phyloP scores from a whole-genome alignment of 805 yeast genomes.

The Candida golubevii region DNA sequence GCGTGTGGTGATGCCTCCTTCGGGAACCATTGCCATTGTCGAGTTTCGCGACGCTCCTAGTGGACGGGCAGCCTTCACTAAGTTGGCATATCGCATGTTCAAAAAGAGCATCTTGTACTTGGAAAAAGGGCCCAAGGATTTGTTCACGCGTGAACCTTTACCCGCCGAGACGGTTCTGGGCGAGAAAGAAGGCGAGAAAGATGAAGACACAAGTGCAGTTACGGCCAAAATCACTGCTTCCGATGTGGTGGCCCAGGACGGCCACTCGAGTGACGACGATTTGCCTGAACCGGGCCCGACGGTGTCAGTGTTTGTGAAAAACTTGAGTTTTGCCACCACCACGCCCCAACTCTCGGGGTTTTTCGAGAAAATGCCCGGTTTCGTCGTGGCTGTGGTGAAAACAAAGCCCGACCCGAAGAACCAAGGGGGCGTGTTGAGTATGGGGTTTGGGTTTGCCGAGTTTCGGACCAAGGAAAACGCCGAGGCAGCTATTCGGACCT shows the following conservation, averaged over 20 bases:
- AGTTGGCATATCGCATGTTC: slow-evolving; percentile 81
- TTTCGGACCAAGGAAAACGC: slow-evolving; percentile 79
- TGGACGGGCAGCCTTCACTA: slow-evolving; percentile 86
- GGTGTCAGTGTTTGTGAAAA: slow-evolving; percentile 86
- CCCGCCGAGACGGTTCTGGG: slow-evolving; percentile 16
- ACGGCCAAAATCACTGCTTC: slow-evolving; percentile 41
- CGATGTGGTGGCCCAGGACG: slow-evolving; percentile 34
- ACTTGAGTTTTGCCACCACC: slow-evolving; percentile 81
- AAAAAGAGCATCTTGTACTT: slow-evolving; percentile 83
- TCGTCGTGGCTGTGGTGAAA: slow-evolving; percentile 74
- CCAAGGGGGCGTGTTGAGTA: slow-evolving; percentile 63
- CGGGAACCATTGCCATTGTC: slow-evolving; percentile 92
- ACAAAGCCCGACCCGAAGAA: slow-evolving; percentile 84
- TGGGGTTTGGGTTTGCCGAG: slow-evolving; percentile 98
- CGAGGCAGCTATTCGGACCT: slow-evolving; percentile 59
- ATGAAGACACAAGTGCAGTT: slow-evolving; percentile 14
- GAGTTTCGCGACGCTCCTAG: slow-evolving; percentile 79
- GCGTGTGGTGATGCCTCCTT: slow-evolving; percentile 88
- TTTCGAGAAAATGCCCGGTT: slow-evolving; percentile 74
- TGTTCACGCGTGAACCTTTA: slow-evolving; percentile 64
- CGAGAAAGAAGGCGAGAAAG: slow-evolving; percentile 16
- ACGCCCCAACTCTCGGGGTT: slow-evolving; percentile 48
- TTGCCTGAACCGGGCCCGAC: slow-evolving; percentile 60
- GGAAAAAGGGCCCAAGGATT: slow-evolving; percentile 88
- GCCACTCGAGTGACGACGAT: slow-evolving; percentile 31